phyloP scores from a whole-genome alignment of 257 asterid genomes.

The Cordia subcordata region DNA sequence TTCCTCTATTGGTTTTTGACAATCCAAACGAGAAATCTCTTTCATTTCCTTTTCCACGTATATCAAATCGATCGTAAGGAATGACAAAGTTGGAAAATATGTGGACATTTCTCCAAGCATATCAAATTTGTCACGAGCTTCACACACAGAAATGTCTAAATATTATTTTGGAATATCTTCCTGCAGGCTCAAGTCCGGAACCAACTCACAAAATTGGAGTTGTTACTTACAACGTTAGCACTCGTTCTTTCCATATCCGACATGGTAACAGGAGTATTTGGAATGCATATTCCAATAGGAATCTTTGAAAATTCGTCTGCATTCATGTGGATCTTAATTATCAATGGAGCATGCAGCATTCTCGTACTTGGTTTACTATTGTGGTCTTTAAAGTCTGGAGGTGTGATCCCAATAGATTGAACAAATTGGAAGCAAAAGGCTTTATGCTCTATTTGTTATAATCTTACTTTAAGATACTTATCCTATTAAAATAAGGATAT shows the following conservation, averaged over 20 bases:
- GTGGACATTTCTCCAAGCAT: not conserved
- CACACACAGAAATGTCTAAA: not conserved
- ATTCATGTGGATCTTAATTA: slow-evolving; percentile 81
- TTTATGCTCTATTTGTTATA: no score
- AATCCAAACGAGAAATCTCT: no score
- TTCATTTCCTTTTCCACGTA: no score
- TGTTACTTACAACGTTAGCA: slow-evolving; percentile 88
- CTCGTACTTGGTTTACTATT: slow-evolving; percentile 57
- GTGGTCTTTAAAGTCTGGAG: slow-evolving; percentile 76
- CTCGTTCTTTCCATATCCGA: slow-evolving; percentile 92
- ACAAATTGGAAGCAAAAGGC: not conserved
- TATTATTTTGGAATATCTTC: slow-evolving; percentile 1
- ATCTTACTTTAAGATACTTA: no score
- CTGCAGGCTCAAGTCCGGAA: slow-evolving; percentile 95
- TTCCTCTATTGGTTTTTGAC: no score
- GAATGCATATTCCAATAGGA: slow-evolving; percentile 73
- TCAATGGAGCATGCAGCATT: slow-evolving; percentile 69
- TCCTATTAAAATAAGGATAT: no score
- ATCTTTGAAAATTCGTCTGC: slow-evolving; percentile 62
- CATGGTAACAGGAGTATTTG: slow-evolving; percentile 93
- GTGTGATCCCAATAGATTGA: slow-evolving; percentile 80
- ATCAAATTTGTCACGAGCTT: not conserved
- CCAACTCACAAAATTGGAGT: slow-evolving; percentile 95
- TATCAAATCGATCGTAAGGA: no score
- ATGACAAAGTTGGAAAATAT: no score